Base-by-base conservation (phyloP, 768 basidiomycete genomes). In the Leccinum longicurvipes region DNA sequence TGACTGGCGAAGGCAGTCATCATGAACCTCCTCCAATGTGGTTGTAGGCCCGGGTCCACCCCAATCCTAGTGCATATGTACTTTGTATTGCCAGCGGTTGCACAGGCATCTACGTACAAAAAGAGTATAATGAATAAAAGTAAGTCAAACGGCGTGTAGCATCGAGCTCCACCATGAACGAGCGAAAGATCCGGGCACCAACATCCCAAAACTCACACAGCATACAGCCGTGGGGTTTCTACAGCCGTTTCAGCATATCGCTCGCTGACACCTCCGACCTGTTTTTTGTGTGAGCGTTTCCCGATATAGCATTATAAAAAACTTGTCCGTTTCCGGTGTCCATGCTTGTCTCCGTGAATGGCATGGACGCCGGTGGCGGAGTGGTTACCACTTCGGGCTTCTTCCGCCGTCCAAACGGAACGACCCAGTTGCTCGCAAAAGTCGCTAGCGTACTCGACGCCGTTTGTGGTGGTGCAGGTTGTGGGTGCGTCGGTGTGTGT, bases 391-490 rank as follows among this genome's bases (percentile, higher is more conserved):
- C 47, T 24, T 58, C 62, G 17, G 54, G 49, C 48, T 59, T 67
- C 66, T 79, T 84, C 68, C 77, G 81, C 50, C 83, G 75, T 28
- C 84, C 83, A 64, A 88, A 86, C 2, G 82, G 71, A 51, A 82
- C 79, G 1, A 85, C 85, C 82, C 82, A 87, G 67, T 79, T 87
- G 47, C 75, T 84, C 5, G 84, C 84, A 47, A 86, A 72, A 56
- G 73, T 82, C 11, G 83, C 82, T 19, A 86, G 64, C 11, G 85
- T 78, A 36, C 78, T 77, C 12, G 79, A 76, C 6, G 83, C 77
- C 4, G 78, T 79, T 41, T 73, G 50, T 17, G 71, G 50, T 12
- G 71, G 70, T 23, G 42, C 11, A 21, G 48, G 4, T 23, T 50
- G 65, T 36, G 49, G 6, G 27, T 47, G 53, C 53, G 10, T 48